Percentiles rank a stretch among this genome's conserved stretches.
Conservation (phyloP, 2,329 filamentous ascomycete species). For the Pyrenochaeta sp. region DNA sequence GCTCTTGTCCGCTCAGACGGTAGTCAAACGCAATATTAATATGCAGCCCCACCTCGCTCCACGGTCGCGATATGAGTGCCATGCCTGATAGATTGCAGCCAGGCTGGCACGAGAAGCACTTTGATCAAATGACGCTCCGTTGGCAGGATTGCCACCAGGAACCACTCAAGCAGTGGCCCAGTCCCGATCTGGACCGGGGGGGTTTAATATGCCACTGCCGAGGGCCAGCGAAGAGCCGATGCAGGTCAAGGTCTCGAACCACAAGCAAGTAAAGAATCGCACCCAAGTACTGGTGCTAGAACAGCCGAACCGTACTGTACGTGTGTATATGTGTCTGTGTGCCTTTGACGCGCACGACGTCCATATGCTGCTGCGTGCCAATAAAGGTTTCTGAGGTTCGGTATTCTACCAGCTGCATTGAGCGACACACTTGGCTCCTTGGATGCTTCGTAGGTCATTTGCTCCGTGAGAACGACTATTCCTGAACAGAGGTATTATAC, state of each 20-base stretch:
- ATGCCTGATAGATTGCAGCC: slow-evolving; percentile 26
- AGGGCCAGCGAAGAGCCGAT: slow-evolving; percentile 15
- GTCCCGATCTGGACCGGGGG: slow-evolving; percentile 10
- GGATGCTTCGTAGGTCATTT: too few species aligned
- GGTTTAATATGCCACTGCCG: slow-evolving; percentile 21
- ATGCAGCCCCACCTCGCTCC: slow-evolving; percentile 25
- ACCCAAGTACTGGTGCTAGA: slow-evolving; percentile 2
- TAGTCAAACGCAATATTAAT: slow-evolving; percentile 19
- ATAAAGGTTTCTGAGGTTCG: too few species aligned
- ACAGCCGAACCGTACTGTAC: slow-evolving; percentile 1
- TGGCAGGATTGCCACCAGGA: slow-evolving; percentile 10
- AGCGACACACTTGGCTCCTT: too few species aligned
- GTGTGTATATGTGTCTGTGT: not conserved
- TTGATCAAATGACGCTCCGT: slow-evolving; percentile 24
- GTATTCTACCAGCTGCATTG: too few species aligned
- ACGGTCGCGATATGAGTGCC: slow-evolving; percentile 28
- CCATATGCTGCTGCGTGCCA: too few species aligned
- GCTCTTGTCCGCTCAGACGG: slow-evolving; percentile 3
- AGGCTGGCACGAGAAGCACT: slow-evolving; percentile 11
- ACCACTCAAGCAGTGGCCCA: not conserved
- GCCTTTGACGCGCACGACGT: too few species aligned
- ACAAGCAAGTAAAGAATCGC: slow-evolving; percentile 3
- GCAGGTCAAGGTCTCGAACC: slow-evolving; percentile 15
- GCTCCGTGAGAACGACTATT: too few species aligned
- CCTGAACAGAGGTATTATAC: too few species aligned